A percentile compares a stretch with the other conserved stretches of the same genome.
These are phyloP conservation scores for Penicillium sp. DNA, from an alignment of 2,329 filamentous ascomycete species.

Conservation along the genomic window DNA sequence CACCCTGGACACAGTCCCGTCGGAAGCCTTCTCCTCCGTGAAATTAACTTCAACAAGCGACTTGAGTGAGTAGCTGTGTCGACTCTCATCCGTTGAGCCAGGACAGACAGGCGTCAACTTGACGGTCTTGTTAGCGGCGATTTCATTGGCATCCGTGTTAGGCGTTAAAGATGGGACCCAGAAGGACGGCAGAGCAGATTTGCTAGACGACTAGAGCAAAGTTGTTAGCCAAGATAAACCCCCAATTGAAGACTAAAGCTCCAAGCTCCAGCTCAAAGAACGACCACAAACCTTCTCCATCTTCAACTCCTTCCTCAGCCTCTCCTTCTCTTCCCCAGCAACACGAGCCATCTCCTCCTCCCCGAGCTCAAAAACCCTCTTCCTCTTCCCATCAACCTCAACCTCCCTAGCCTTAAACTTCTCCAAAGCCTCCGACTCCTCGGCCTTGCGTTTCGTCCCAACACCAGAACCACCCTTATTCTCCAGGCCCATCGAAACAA, in stretches of 20 bases:
- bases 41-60: slow-evolving; percentile 68
- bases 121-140: slow-evolving; percentile 50
- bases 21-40: slow-evolving; percentile 56
- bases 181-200: slow-evolving; percentile 70
- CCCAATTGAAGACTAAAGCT: neutral
- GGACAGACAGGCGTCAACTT: slow-evolving; percentile 70
- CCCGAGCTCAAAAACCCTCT: slow-evolving; percentile 74
- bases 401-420: slow-evolving; percentile 24
- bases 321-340: slow-evolving; percentile 59
- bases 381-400: slow-evolving; percentile 37
- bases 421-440: slow-evolving; percentile 7
- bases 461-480: slow-evolving; percentile 9
- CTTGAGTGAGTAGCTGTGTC: slow-evolving; percentile 70
- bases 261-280: neutral
- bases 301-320: slow-evolving; percentile 61
- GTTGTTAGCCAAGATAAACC: neutral
- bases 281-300: slow-evolving; percentile 52
- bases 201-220: slow-evolving; percentile 43
- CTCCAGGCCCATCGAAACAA: slow-evolving; percentile 62
- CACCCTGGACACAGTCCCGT: slow-evolving; percentile 42
- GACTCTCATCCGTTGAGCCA: slow-evolving; percentile 55
- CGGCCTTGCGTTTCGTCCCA: slow-evolving; percentile 8
- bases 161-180: slow-evolving; percentile 85
- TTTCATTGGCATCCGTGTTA: slow-evolving; percentile 48
- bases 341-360: slow-evolving; percentile 65